These are phyloP conservation scores for Pisolithus orientalis DNA, from an alignment of 768 basidiomycete genomes.

Conservation along the genomic window DNA sequence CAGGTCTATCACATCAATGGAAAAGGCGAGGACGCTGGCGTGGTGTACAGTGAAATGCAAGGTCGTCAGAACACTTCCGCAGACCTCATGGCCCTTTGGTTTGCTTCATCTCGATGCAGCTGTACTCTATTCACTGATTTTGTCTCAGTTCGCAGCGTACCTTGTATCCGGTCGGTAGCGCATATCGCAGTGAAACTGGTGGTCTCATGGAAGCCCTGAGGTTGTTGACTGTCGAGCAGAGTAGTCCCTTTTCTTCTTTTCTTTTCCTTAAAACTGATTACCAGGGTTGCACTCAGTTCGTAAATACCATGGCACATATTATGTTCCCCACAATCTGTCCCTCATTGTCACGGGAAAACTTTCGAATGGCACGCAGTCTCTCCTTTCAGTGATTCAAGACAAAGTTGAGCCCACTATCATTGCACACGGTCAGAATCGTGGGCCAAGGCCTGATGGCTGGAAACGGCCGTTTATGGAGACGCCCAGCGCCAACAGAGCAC, in stretches of 20 bases:
- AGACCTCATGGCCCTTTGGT: slow-evolving; percentile 88
- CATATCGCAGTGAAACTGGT: slow-evolving; percentile 94
- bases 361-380: slow-evolving; percentile 63
- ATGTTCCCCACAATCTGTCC: slow-evolving; percentile 90
- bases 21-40: slow-evolving; percentile 88
- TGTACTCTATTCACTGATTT: slow-evolving; percentile 3
- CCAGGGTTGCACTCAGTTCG: slow-evolving; percentile 50
- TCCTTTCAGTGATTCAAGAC: slow-evolving; percentile 77
- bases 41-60: slow-evolving; percentile 97
- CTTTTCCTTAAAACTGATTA: slow-evolving; percentile 10
- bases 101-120: slow-evolving; percentile 17
- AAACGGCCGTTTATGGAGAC: slow-evolving; percentile 94
- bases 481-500: slow-evolving; percentile 53
- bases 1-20: slow-evolving; percentile 94
- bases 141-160: slow-evolving; percentile 62
- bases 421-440: slow-evolving; percentile 64
- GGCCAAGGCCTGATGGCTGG: slow-evolving; percentile 74
- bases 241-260: slow-evolving; percentile 35
- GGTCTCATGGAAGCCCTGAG: slow-evolving; percentile 91
- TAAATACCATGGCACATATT: slow-evolving; percentile 81
- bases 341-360: slow-evolving; percentile 87
- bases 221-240: slow-evolving; percentile 80
- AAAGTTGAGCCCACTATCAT: slow-evolving; percentile 80
- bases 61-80: slow-evolving; percentile 89
- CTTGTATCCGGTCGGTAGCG: slow-evolving; percentile 77